Conservation (phyloP, 257 asterid species). For the Eustoma russellianum region DNA sequence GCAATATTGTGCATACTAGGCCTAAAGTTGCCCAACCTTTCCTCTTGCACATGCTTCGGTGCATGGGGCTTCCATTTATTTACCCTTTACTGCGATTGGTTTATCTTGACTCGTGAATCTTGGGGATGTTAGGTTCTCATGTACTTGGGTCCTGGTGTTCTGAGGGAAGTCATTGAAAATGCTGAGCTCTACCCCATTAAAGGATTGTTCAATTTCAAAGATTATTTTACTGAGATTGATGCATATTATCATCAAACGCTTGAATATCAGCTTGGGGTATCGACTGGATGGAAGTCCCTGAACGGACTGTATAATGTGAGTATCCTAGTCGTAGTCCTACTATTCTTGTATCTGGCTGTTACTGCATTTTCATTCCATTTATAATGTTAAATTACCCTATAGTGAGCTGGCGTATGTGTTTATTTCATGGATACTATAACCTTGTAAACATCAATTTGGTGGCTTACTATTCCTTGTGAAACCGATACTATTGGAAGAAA, state of each 20-base stretch:
- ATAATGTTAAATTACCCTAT: not conserved
- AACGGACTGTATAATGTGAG: conserved; percentile 76
- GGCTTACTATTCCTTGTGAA: no score
- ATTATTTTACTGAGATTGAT: conserved; percentile 64
- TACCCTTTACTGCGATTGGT: not conserved
- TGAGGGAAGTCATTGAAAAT: conserved; percentile 62
- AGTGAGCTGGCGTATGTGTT: not conserved
- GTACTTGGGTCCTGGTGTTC: conserved; percentile 73
- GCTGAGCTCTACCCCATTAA: conserved; percentile 90
- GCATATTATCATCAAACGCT: conserved; percentile 74
- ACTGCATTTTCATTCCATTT: not conserved
- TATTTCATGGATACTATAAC: no score
- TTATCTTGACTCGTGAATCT: not conserved
- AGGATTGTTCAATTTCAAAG: conserved; percentile 75
- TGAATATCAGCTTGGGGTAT: conserved; percentile 78
- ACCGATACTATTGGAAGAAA: no score
- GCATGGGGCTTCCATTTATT: not conserved
- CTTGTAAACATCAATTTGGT: no score
- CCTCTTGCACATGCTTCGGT: no score
- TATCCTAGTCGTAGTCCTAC: conserved; percentile 5
- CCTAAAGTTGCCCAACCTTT: no score
- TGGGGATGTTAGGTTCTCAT: conserved; percentile 61
- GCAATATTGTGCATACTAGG: no score
- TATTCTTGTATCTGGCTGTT: not conserved
- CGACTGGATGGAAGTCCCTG: conserved; percentile 95